Evolutionary conservation across 495 filamentous ascomycete genomes (phyloP).

Genomic region (Clavariopsis aquatica): DNA sequence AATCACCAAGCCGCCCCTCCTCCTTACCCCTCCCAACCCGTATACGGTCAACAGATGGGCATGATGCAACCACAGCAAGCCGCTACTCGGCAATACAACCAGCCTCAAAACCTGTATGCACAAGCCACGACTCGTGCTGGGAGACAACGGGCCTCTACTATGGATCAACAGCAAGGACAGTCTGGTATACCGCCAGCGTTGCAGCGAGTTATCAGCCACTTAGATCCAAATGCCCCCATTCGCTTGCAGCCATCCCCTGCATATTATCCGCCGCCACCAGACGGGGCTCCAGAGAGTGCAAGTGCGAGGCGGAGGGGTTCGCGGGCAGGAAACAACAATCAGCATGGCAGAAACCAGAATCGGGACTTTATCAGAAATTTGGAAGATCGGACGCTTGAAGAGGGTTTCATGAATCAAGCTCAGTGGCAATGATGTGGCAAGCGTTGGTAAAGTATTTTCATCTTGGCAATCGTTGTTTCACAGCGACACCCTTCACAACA

Average conservation of each 20-base stretch:
- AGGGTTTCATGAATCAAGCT: constrained; percentile 68
- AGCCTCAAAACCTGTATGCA: constrained; percentile 75
- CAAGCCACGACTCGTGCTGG: constrained; percentile 81
- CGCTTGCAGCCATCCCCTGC: constrained; percentile 93
- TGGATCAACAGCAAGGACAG: constrained; percentile 75
- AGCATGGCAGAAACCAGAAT: constrained; percentile 60
- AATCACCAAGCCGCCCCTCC: constrained; percentile 76
- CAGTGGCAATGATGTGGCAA: constrained; percentile 60
- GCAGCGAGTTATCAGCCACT: constrained; percentile 93
- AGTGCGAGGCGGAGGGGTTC: constrained; percentile 77
- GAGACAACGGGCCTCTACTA: constrained; percentile 89
- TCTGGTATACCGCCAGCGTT: constrained; percentile 89
- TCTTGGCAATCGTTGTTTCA: constrained; percentile 2
- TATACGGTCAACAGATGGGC: constrained; percentile 72
- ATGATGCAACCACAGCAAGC: constrained; percentile 65
- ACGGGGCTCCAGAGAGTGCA: constrained; percentile 71
- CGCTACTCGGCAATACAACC: constrained; percentile 62
- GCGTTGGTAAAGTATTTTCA: constrained; percentile 8
- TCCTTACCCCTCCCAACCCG: constrained; percentile 73
- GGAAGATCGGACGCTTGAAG: constrained; percentile 90
- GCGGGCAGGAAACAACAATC: constrained; percentile 63
- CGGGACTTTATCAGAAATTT: constrained; percentile 86
- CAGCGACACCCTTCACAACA: neutral
- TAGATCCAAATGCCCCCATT: constrained; percentile 94
- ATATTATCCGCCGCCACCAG: constrained; percentile 95